These are phyloP conservation scores for Blastobotrys americana DNA, from an alignment of 805 yeast species.

Conservation along the genomic window DNA sequence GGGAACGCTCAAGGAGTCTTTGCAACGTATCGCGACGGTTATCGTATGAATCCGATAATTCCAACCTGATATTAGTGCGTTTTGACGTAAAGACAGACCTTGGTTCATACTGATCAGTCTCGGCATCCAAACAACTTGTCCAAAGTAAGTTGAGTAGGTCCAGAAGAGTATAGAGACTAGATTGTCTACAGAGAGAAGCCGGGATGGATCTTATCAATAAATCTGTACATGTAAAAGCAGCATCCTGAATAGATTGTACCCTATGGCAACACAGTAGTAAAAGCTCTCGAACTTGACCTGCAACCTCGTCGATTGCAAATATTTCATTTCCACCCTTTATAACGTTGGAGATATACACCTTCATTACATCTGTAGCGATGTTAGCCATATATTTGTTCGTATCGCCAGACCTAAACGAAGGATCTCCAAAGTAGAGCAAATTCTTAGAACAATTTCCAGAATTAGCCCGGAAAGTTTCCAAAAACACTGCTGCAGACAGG, in stretches of 20 bases:
- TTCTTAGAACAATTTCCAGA: conserved; percentile 77
- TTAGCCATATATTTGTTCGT: conserved; percentile 61
- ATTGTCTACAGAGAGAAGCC: conserved; percentile 66
- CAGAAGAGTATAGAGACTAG: conserved; percentile 66
- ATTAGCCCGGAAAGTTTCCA: conserved; percentile 72
- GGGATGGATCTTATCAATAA: conserved; percentile 60
- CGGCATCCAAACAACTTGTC: conserved; percentile 77
- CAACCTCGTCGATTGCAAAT: conserved; percentile 51
- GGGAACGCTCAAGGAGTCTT: conserved; percentile 50
- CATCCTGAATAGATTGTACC: conserved; percentile 61
- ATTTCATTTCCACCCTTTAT: conserved; percentile 46
- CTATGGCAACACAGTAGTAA: conserved; percentile 73
- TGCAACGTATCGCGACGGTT: conserved; percentile 69
- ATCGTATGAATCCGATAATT: conserved; percentile 64
- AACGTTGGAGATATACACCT: conserved; percentile 48
- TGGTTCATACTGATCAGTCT: conserved; percentile 78
- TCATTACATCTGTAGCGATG: conserved; percentile 53
- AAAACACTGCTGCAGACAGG: conserved; percentile 67
- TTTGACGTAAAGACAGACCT: conserved; percentile 52
- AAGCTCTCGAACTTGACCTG: conserved; percentile 62
- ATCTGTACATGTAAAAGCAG: conserved; percentile 74
- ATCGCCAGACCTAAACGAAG: conserved; percentile 62
- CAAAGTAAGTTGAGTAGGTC: conserved; percentile 74
- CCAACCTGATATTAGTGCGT: conserved; percentile 42
- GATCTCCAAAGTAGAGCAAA: conserved; percentile 77